Evolutionary conservation across 306 rosid genomes (phyloP).

Genomic region (Lotus japonicus): DNA sequence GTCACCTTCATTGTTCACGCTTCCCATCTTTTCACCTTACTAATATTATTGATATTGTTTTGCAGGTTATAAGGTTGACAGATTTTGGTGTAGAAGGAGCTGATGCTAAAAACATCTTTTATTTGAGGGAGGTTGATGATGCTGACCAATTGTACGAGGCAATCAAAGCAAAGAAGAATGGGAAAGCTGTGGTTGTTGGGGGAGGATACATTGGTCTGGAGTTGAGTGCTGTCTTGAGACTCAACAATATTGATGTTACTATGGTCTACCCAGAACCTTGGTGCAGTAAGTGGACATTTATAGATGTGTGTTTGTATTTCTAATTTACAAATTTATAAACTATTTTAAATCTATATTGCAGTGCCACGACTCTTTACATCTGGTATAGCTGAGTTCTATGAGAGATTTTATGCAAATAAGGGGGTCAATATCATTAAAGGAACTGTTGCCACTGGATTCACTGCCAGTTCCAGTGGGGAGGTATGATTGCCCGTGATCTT

Average conservation of each 20-base stretch:
- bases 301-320: neutral
- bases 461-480: constrained; percentile 71
- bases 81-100: constrained; percentile 97
- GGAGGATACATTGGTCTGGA: constrained; percentile 98
- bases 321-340: neutral
- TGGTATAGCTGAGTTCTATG: constrained; percentile 82
- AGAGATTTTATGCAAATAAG: constrained; percentile 71
- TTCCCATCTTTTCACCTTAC: constrained; percentile 1
- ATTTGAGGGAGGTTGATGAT: constrained; percentile 90
- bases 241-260: constrained; percentile 67
- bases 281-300: constrained; percentile 80
- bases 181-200: constrained; percentile 89
- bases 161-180: constrained; percentile 71
- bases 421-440: constrained; percentile 85
- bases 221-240: constrained; percentile 73
- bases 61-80: constrained; percentile 71
- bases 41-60: neutral
- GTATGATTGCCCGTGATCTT: constrained; percentile 31
- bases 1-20: neutral
- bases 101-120: constrained; percentile 88
- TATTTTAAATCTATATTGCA: constrained; percentile 33
- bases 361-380: constrained; percentile 98
- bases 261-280: constrained; percentile 99
- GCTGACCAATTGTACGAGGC: constrained; percentile 72
- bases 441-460: constrained; percentile 85